Base-by-base conservation (phyloP, 1,139 yeast genomes). In the Protomyces inundatus region DNA sequence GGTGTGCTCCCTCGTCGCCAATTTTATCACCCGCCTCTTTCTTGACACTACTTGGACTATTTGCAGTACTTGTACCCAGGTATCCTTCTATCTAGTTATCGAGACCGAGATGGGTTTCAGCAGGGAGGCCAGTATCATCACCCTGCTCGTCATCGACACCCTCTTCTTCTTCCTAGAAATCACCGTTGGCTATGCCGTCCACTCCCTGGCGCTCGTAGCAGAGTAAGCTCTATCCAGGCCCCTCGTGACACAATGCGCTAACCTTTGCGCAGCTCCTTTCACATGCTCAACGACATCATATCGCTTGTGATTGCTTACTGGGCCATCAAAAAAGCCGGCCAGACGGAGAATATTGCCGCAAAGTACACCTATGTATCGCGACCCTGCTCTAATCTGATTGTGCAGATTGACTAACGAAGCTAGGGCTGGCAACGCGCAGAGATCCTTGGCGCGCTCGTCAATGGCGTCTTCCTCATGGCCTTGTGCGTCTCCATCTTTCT, bases 231-330 rank as follows among this genome's bases (percentile, higher is more conserved):
- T 12, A 12, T 7, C 16, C n/a, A 30, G n/a, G 36, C 39, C 16
- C 33, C 35, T 9, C 32, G 33, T 14, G 35, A 23, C 9, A 33
- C 46, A 37, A 10, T 14, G 55, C 50, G 78, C 80, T 51, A 91
- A 90, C 75, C 81, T 90, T 90, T 32, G 96, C 90, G 42, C 95
- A 91, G 95, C 74, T 87, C 98, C 0, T 93, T 93, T 81, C 98
- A 93, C 75, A 93, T 93, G 74, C 80, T 93, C 69, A 93, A 93
- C 76, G 98, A 93, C 76, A 89, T 93, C 66, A 85, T 93, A 66
- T 90, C 98, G 0, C 79, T 93, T 56, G 70, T 91, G 33, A 93
- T 93, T 64, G 98, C 98, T 0, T 79, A 91, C 46, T 93, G 98
- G 98, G 98, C 98, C 0, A 98, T 93, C 34, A 82, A 83, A 68